Evolutionary conservation across 2,329 filamentous ascomycete genomes (phyloP), one percentile per base, ranked within the genome.

Genomic region (Alternaria sp.): DNA sequence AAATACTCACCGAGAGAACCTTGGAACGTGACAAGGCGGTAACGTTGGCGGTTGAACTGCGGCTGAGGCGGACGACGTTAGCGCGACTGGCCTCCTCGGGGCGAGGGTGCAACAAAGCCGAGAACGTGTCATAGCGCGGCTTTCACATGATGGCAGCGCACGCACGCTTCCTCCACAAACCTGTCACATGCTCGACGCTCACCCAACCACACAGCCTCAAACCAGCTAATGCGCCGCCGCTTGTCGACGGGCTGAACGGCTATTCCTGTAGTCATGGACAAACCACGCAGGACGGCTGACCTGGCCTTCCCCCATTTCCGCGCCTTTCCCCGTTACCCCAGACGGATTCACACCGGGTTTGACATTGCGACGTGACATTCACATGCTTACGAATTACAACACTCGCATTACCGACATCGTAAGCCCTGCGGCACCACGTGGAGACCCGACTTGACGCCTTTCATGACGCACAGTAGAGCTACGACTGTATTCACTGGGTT

Each of bases 121-220:
- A 69, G 57, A 46, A 52, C 40, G 54, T 61, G 67, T 66, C 65
- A 61, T 65, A 54, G 64, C 62, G 58, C 61, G 62, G 56, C 68
- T 69, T 69, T 70, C 68, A 70, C 68, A 70, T 70, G 68, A 40
- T 40, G 36, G 36, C 36, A 40, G 36, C 36, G 62, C 58, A 63
- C 50, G 60, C 63, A 60, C 44, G 55, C 54, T 28, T 62, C 59
- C 61, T 57, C 65, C 26, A 19, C 46, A 62, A 40, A 56, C 59
- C 64, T 69, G 68, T 73, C 71, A 73, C 71, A 72, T 73, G 71
- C 69, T 57, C 52, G 52, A 54, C 45, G 49, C 49, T 59, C 54
- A 57, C 49, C 66, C 68, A 68, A 68, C 66, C 66, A 67, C 62
- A 60, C 52, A 62, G 62, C 56, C 57, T 61, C 64, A 62, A 52